A percentile compares a stretch with the other conserved stretches of the same genome.
Evolutionary conservation across 164 flowering plant species (phyloP).

Genomic region (Vitis amurensis): DNA sequence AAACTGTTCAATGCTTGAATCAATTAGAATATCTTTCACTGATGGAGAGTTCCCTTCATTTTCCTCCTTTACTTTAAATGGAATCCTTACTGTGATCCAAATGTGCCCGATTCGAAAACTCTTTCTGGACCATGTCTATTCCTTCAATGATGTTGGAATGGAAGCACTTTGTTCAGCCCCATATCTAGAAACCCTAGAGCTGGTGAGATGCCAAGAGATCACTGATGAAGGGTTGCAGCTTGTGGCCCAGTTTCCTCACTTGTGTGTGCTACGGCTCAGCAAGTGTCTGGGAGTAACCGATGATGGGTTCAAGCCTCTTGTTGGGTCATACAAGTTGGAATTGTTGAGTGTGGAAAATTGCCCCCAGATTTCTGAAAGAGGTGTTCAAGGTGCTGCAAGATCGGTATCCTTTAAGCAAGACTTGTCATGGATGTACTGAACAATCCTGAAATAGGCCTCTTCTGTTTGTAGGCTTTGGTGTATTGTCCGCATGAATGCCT

Average conservation of each 20-base stretch:
- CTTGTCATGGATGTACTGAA: constrained; percentile 69
- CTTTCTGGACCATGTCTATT: constrained; percentile 62
- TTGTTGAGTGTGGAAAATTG: constrained; percentile 68
- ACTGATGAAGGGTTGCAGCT: constrained; percentile 73
- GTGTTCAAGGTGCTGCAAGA: constrained; percentile 64
- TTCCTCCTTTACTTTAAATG: constrained; percentile 58
- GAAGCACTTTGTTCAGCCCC: constrained; percentile 68
- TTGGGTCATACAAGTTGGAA: constrained; percentile 55
- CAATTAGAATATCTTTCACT: constrained; percentile 60
- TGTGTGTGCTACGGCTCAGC: constrained; percentile 41
- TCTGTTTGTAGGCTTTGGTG: no score
- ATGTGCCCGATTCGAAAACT: constrained; percentile 67
- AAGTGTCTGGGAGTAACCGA: constrained; percentile 76
- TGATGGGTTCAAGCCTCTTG: constrained; percentile 68
- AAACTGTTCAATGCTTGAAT: constrained; percentile 64
- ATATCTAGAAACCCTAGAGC: constrained; percentile 63
- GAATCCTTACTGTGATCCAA: constrained; percentile 50
- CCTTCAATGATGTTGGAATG: constrained; percentile 76
- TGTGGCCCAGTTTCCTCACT: constrained; percentile 47
- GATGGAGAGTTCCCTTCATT: constrained; percentile 82
- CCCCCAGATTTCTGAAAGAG: constrained; percentile 70
- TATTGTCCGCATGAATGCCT: no score
- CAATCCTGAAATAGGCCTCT: no score
- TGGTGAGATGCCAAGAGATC: constrained; percentile 73
- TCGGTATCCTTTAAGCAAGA: constrained; percentile 63